These are phyloP conservation scores for Neolecta irregularis DNA, from an alignment of 1,139 yeast genomes.

Conservation along the genomic window DNA sequence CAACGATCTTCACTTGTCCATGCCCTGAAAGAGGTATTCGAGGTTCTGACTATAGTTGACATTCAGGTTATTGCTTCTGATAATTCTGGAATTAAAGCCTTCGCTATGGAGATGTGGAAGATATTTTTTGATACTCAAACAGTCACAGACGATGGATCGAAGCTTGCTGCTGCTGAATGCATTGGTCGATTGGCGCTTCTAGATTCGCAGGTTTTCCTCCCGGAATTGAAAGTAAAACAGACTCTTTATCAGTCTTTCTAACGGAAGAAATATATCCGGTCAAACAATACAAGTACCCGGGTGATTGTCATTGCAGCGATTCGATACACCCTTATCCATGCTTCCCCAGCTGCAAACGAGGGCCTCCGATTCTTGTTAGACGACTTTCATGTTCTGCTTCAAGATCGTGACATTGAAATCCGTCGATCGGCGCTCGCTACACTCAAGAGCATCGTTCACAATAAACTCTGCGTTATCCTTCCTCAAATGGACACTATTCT, in stretches of 20 bases:
- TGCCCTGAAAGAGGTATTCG: constrained; percentile 13
- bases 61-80: constrained; percentile 25
- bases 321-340: constrained; percentile 21
- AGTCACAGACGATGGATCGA: constrained; percentile 21
- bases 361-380: constrained; percentile 24
- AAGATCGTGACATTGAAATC: constrained; percentile 20
- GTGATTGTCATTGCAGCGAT: constrained; percentile 26
- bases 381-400: constrained; percentile 26
- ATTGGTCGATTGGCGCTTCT: constrained; percentile 25
- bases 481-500: constrained; percentile 37
- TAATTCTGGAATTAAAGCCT: constrained; percentile 26
- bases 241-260: too few relatives aligned
- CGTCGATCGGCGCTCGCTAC: constrained; percentile 43
- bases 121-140: constrained; percentile 16
- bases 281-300: constrained; percentile 18
- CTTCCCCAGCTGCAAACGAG: constrained; percentile 18
- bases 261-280: constrained; percentile 17
- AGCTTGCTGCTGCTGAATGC: constrained; percentile 26
- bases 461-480: constrained; percentile 36
- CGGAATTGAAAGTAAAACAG: constrained; percentile 20
- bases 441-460: constrained; percentile 45
- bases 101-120: constrained; percentile 19
- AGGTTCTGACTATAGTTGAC: constrained; percentile 5
- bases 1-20: constrained; percentile 21
- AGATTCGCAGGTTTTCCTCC: constrained; percentile 21